Conservation (phyloP, 257 asterid species). For the Cruciata laevipes region DNA sequence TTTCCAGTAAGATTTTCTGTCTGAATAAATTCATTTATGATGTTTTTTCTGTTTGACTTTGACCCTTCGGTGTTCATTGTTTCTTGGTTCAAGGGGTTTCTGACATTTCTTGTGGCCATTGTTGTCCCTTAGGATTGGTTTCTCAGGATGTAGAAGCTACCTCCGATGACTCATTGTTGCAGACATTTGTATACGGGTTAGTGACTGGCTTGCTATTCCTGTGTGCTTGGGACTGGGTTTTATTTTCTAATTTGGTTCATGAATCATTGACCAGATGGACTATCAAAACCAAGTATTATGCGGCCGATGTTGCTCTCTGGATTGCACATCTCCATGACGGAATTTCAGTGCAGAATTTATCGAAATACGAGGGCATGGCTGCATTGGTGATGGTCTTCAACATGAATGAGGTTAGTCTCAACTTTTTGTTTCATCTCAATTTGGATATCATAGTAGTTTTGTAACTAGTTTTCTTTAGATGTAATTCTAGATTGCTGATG, state of each 20-base stretch:
- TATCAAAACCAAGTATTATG: slow-evolving; percentile 84
- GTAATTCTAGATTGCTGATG: not conserved
- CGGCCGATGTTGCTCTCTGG: slow-evolving; percentile 80
- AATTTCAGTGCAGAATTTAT: slow-evolving; percentile 40
- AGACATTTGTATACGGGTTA: slow-evolving; percentile 61
- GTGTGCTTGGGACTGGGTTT: not conserved
- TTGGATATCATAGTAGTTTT: not conserved
- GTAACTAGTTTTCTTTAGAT: slow-evolving; percentile 4
- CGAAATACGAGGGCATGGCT: slow-evolving; percentile 35
- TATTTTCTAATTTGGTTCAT: slow-evolving; percentile 19
- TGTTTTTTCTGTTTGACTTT: not conserved
- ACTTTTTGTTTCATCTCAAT: slow-evolving; percentile 8
- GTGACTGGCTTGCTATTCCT: slow-evolving; percentile 14
- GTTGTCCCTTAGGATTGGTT: slow-evolving; percentile 49
- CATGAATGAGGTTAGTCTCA: slow-evolving; percentile 51
- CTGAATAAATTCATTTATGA: not conserved
- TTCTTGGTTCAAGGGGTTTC: slow-evolving; percentile 1
- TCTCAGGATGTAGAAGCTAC: slow-evolving; percentile 58
- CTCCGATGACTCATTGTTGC: slow-evolving; percentile 41
- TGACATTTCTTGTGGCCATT: not conserved
- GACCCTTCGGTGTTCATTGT: not conserved
- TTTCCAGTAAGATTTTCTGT: slow-evolving; percentile 54
- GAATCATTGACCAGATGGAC: slow-evolving; percentile 53
- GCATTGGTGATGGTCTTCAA: slow-evolving; percentile 94
- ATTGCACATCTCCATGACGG: slow-evolving; percentile 60